Evolutionary conservation across 2,329 filamentous ascomycete genomes (phyloP), one percentile per base, ranked within the genome.

Genomic region (Gaeumannomyces tritici): DNA sequence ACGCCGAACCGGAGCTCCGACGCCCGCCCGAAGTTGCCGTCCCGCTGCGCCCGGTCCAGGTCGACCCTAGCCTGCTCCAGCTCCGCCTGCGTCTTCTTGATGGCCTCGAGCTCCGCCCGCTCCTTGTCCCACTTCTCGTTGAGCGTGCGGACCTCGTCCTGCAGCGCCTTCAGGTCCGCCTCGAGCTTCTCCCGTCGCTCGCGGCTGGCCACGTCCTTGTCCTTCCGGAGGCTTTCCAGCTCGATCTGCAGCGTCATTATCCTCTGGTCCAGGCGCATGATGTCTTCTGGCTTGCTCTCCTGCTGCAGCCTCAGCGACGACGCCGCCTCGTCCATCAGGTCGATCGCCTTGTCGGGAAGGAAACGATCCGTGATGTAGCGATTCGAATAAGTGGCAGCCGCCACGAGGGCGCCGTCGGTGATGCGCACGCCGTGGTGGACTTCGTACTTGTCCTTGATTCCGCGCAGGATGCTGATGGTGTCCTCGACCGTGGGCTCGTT

Each of bases 221-320:
- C 95, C 70, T 98, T 98, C 60, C 93, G 85, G 55, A 99, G 77
- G 65, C 92, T 97, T 72, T 98, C 95, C 0, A 98, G 81, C 73
- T 99, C 93, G 65, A 99, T 98, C 71, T 97, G 93, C 18, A 98
- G 91, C 0, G 93, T 98, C 85, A 97, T 96, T 64, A 98, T 96
- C 70, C 93, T 91, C 65, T 96, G 90, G 70, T 98, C 93, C 1
- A 98, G 84, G 60, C 89, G 86, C 77, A 96, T 91, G 42, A 99
- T 97, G 11, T 93, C 87, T 68, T 98, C 95, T 0, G 95, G 95
- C 69, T 97, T 98, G 69, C 91, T 96, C 74, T 99, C 95, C 74
- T 98, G 95, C 71, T 98, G 93, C 35, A 98, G 77, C 57, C 96
- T 87, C 12, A 98, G 79, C 27, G 92, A 91, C 64, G 90, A 96